Base-by-base conservation (phyloP, 169 alveolate species). In the Prorocentrum cordatum region DNA sequence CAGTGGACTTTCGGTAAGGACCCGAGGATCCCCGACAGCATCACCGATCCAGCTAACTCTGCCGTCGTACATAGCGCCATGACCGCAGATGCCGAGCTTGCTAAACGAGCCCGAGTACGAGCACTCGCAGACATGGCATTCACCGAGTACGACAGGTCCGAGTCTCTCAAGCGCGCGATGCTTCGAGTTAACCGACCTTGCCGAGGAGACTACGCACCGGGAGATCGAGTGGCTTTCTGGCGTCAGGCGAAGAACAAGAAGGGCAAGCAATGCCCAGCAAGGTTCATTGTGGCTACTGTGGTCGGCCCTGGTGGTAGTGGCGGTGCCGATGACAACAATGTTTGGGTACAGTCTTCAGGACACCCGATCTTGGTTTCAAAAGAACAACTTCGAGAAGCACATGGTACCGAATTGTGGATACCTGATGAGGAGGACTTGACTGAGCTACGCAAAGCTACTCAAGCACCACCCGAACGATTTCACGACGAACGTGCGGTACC, bases 331-430 rank as follows among this genome's bases (percentile, higher is more conserved):
- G 68, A 72, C 35, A 27, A 10, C 47, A 72, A 72, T 50, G 42
- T 45, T 33, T 72, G 83, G 68, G 36, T 47, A 27, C 18, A 50
- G 27, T 22, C 85, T 26, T n/a, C 24, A 3, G 85, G 70, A 12
- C 27, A 33, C 9, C 32, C 36, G 38, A 22, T 50, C 14, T 20
- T 73, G 59, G 85, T 73, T 20, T 29, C 71, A 9, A 31, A 32
- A 9, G 85, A 73, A 10, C 85, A 73, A 26, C 71, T 47, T 0
- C 66, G 84, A 2, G 68, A 66, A 0, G 58, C 84, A 22, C 47
- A 27, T 31, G 84, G 84, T 24, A 73, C 85, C 0, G 85, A 73
- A 16, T 38, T 45, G 9, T 73, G 85, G 85, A n/a, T n/a, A n/a
- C n/a, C n/a, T n/a, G n/a, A n/a, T n/a, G n/a, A n/a, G n/a, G n/a